phyloP scores from a whole-genome alignment of 2,329 filamentous ascomycete species.

The Stylonectria norvegica region DNA sequence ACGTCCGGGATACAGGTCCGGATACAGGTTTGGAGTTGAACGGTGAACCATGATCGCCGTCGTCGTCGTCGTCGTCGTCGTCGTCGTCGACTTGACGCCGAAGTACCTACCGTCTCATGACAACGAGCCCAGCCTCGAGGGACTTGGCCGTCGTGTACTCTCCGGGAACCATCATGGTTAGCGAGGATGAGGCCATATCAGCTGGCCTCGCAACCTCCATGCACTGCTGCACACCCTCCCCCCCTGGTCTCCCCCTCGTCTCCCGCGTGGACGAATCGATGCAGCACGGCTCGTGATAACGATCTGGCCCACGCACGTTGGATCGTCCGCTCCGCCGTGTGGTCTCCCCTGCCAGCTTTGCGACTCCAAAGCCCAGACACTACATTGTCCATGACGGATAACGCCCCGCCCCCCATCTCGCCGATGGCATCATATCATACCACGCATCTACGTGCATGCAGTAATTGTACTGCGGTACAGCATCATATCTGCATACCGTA shows the following conservation, averaged over 20 bases:
- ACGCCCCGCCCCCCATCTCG: slow-evolving; percentile 1
- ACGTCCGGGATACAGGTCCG: no score
- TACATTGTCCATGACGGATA: neutral
- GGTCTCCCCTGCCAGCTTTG: neutral
- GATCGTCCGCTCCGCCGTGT: neutral
- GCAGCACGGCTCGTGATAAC: neutral
- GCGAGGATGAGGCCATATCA: slow-evolving; percentile 13
- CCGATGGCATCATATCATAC: slow-evolving; percentile 8
- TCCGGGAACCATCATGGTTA: no score
- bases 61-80: neutral
- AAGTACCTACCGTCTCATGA: slow-evolving; percentile 5
- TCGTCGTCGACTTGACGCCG: slow-evolving; percentile 2
- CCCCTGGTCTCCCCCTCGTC: neutral
- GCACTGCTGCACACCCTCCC: slow-evolving; percentile 1
- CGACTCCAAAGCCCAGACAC: neutral
- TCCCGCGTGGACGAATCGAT: neutral
- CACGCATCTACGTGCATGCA: no score
- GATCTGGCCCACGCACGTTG: slow-evolving; percentile 1
- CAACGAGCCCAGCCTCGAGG: slow-evolving; percentile 1
- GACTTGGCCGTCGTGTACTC: slow-evolving; percentile 11
- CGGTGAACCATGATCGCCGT: slow-evolving; percentile 1
- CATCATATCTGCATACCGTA: neutral
- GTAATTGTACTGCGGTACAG: neutral
- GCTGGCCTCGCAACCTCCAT: no score
- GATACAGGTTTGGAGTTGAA: slow-evolving; percentile 14